Evolutionary conservation across 2,329 filamentous ascomycete species (phyloP).

Genomic region (Cercospora sojina): DNA sequence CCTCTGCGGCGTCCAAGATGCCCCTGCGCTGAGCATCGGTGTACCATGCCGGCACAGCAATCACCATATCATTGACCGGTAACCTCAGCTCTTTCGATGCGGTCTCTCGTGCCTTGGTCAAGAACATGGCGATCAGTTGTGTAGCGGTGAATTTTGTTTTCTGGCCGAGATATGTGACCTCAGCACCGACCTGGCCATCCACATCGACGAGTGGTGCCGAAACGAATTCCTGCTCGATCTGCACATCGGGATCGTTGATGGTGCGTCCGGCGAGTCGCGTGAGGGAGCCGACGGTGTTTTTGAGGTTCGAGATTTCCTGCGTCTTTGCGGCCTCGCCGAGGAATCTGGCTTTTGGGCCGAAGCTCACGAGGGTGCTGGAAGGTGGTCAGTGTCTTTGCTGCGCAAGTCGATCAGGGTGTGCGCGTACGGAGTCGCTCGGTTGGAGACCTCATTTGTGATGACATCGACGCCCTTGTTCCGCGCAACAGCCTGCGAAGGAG

Average conservation of each 20-base stretch:
- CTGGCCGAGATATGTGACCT: conserved; percentile 90
- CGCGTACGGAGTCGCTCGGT: conserved; percentile 94
- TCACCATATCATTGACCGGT: conserved; percentile 86
- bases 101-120: conserved; percentile 90
- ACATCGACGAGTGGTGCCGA: conserved; percentile 83
- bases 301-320: conserved; percentile 98
- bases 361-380: conserved; percentile 71
- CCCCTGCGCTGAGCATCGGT: conserved; percentile 88
- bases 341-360: conserved; percentile 90
- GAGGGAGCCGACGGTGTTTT: conserved; percentile 92
- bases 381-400: conserved; percentile 40
- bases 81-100: conserved; percentile 83
- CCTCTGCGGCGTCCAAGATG: conserved; percentile 86
- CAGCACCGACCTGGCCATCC: conserved; percentile 90
- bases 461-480: conserved; percentile 99
- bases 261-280: conserved; percentile 89
- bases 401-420: neutral
- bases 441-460: conserved; percentile 98
- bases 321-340: conserved; percentile 96
- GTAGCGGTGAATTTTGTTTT: conserved; percentile 94
- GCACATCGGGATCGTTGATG: conserved; percentile 85
- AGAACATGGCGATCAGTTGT: conserved; percentile 91
- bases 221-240: conserved; percentile 88
- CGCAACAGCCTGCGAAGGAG: conserved; percentile 66
- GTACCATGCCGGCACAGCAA: conserved; percentile 96